Base-by-base conservation (phyloP, 805 yeast species). In the Groenewaldozyma tartarivorans region DNA sequence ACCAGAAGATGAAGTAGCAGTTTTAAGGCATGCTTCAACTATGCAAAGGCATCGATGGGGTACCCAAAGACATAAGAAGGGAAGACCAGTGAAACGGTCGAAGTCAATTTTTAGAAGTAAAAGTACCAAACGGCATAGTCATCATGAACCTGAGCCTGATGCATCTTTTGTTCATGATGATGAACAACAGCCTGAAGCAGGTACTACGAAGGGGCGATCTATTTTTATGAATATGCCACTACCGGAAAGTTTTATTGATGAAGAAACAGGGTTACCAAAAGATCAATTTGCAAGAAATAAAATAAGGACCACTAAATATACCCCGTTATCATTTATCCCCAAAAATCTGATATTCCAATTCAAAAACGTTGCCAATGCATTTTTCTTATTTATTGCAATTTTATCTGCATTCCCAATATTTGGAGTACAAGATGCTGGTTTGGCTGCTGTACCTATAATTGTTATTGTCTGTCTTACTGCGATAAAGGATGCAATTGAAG, bases 281-380 rank as follows among this genome's bases (percentile, higher is more conserved):
- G 63, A 68, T 2, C 56, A 61, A n/a, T 90, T 81, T 56, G 79
- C 94, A 4, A 74, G 96, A 55, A 92, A 90, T 66, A 90, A 92
- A 61, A 86, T 92, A 52, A 79, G 97, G 66, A 88, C 98, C 0
- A 86, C 98, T 2, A 90, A 87, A 65, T 92, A 92, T 62, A 92
- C 97, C 2, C 96, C 98, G 5, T 55, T 92, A 40, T 67, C 88
- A 11, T 90, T 90, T 55, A 50, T 90, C 20, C 97, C 97, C 2
- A 90, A 90, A 60, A 90, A 90, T 61, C 60, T 90, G 38, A 60
- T 63, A 34, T 72, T 72, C 48, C 98, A 92, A 63, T 88, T 88
- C 61, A 77, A 74, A 46, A 90, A 90, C 59, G 75, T 88, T 48
- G 98, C 98, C 38, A 92, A 92, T 62, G 65, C 86, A 38, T 92